These are phyloP conservation scores for Yamadazyma aaseri DNA, from an alignment of 1,139 yeast genomes.

Conservation along the genomic window DNA sequence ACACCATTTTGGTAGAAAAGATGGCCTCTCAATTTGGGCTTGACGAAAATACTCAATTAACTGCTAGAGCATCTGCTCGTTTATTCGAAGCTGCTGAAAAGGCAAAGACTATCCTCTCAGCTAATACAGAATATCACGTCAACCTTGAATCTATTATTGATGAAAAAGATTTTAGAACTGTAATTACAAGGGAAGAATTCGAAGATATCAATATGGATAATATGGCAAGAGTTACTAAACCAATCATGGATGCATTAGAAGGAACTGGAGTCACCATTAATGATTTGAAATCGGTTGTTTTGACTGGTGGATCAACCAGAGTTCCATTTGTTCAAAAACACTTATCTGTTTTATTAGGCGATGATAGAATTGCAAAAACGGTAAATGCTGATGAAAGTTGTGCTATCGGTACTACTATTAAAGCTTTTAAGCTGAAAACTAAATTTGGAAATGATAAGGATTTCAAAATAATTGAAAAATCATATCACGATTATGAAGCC, in stretches of 20 bases:
- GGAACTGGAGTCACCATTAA: conserved; percentile 26
- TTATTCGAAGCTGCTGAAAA: conserved; percentile 83
- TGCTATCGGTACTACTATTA: conserved; percentile 81
- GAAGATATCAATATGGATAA: conserved; percentile 56
- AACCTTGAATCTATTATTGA: conserved; percentile 68
- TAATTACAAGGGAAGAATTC: conserved; percentile 72
- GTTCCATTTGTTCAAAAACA: conserved; percentile 80
- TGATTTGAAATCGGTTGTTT: conserved; percentile 64
- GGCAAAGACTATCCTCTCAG: conserved; percentile 82
- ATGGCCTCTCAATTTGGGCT: conserved; percentile 49
- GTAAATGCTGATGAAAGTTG: conserved; percentile 97
- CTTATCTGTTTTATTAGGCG: conserved; percentile 53
- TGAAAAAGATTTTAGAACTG: conserved; percentile 69
- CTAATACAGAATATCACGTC: conserved; percentile 73
- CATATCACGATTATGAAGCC: conserved; percentile 42
- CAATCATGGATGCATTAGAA: conserved; percentile 55
- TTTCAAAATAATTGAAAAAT: conserved; percentile 59
- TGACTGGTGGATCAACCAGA: conserved; percentile 91
- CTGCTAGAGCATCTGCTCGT: conserved; percentile 63
- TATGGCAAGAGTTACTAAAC: conserved; percentile 46
- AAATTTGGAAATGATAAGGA: conserved; percentile 58
- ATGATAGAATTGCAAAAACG: conserved; percentile 69
- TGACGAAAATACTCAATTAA: conserved; percentile 29
- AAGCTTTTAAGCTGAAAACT: conserved; percentile 61
- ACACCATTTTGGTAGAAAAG: conserved; percentile 56